Base-by-base conservation (phyloP, 2,329 filamentous ascomycete genomes). In the Epichloe scottii region DNA sequence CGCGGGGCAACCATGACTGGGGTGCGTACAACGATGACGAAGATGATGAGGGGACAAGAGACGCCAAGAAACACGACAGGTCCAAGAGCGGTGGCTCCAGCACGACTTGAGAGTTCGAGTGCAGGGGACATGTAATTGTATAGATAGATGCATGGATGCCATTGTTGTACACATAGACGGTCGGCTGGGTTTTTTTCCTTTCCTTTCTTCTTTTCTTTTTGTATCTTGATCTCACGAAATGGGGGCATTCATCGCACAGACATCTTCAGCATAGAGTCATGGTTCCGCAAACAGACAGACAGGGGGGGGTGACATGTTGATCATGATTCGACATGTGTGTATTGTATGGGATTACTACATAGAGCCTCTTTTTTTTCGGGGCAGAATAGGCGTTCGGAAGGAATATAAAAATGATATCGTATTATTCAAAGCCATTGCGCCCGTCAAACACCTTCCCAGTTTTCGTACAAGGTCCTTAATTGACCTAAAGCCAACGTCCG, bases 1-100 rank as follows among this genome's bases (percentile, higher is more conserved):
- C 55, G 3, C 55, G 59, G 23, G 66, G 64, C 21, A 66, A 63
- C 35, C 66, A 64, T 40, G 59, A 61, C 7, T 64, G 66, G 55
- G 60, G 57, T 4, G 59, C 63, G 21, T 64, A 66, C 41, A 63
- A 67, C 14, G 66, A 68, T 5, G 55, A 30, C 3, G 26, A 30
- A 3, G 26, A 35, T 19, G 41, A 40, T 15, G 21, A 26, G 5
- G 30, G 19, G 41, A 44, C 11, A 3, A 40, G 19, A 23, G 58
- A 15, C 48, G 30, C 30, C 30, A 54, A 11, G 39, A 46, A 39
- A n/a, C 21, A 42, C 17, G n/a, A 14, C 14, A 39, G 21, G n/a
- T 21, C 17, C 11, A 40, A 47, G 21, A 35, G 19, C 17, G 23
- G 19, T 12, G 30, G 34, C 26, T 38, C 41, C 15, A 15, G 15